Conservation (phyloP, 371 early-diverging fungal genomes). For the Batkoa obscura region DNA sequence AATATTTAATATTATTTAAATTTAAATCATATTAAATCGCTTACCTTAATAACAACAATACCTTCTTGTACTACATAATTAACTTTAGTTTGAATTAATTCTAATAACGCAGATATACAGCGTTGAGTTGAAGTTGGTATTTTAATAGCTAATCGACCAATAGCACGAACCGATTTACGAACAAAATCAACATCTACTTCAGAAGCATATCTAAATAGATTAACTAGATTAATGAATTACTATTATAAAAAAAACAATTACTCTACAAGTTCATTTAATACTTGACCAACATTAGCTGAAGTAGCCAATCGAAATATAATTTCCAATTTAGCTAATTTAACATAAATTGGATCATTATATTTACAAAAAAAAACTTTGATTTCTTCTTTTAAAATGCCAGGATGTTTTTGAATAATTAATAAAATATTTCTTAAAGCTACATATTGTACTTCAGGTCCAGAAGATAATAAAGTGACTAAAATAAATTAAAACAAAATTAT, state of each 20-base stretch:
- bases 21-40: background rate
- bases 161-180: constrained; percentile 71
- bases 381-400: constrained; percentile 73
- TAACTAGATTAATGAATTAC: background rate
- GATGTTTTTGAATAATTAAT: constrained; percentile 82
- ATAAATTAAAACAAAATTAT: background rate
- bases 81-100: constrained; percentile 75
- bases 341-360: constrained; percentile 96
- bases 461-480: constrained; percentile 69
- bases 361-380: constrained; percentile 94
- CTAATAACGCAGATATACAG: constrained; percentile 69
- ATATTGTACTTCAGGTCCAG: constrained; percentile 88
- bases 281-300: constrained; percentile 69
- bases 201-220: constrained; percentile 49
- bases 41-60: constrained; percentile 73
- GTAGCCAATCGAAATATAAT: constrained; percentile 76
- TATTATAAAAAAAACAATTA: constrained; percentile 14
- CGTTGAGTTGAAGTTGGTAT: constrained; percentile 71
- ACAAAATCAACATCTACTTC: constrained; percentile 97
- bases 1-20: background rate
- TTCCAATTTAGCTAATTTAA: constrained; percentile 91
- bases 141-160: constrained; percentile 85
- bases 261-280: constrained; percentile 84
- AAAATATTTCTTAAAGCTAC: constrained; percentile 89
- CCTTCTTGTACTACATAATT: constrained; percentile 85